phyloP scores from a whole-genome alignment of 345 rosid species.

The Arabis hirsuta region DNA sequence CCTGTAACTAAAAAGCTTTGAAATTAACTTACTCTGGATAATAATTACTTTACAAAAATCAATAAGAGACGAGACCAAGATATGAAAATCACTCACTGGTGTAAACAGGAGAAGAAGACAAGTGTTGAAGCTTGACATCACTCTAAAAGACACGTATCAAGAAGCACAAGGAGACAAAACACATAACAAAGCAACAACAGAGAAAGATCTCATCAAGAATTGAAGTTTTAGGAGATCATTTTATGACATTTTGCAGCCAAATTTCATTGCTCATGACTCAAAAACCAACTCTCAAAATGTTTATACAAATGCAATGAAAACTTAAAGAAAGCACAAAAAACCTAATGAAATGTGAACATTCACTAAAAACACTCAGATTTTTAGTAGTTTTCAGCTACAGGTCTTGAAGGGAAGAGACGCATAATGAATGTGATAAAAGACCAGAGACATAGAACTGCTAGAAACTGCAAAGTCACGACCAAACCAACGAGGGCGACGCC shows the following conservation, averaged over 20 bases:
- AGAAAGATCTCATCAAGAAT: neutral
- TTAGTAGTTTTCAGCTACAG: conserved; percentile 76
- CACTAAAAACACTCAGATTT: conserved; percentile 31
- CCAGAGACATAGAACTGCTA: conserved; percentile 86
- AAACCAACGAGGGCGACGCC: conserved; percentile 64
- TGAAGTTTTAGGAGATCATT: neutral
- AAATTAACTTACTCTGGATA: too few species aligned
- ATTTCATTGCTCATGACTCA: neutral
- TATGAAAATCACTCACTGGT: too few species aligned
- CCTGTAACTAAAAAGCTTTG: too few species aligned
- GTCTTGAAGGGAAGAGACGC: conserved; percentile 88
- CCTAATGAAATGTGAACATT: neutral
- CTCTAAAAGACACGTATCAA: conserved; percentile 1
- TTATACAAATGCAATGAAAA: neutral
- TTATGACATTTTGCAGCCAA: conserved; percentile 3
- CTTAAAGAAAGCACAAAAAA: neutral
- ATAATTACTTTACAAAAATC: too few species aligned
- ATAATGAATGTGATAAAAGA: conserved; percentile 72
- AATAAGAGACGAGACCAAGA: too few species aligned
- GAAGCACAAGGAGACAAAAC: neutral
- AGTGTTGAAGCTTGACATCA: conserved; percentile 11
- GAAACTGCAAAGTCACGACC: conserved; percentile 68
- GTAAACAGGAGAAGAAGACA: neutral
- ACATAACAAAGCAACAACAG: neutral
- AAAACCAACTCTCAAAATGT: conserved; percentile 1